Base-by-base conservation (phyloP, 1,139 yeast genomes). In the Zygosaccharomyces pseudobailii region DNA sequence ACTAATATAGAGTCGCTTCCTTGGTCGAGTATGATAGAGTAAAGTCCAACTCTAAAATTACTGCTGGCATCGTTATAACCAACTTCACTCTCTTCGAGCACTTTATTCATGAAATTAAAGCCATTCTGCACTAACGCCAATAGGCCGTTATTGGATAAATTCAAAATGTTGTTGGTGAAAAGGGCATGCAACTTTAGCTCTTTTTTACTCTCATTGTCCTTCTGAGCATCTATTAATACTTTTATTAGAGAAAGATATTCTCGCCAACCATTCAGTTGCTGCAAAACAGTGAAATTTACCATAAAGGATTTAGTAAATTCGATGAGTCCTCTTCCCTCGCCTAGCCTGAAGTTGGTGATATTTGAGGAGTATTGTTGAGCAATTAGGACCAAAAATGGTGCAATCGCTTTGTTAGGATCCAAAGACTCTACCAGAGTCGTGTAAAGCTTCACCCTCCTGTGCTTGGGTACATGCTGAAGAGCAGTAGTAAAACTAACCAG, bases 391-490 rank as follows among this genome's bases (percentile, higher is more conserved):
- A 90, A 68, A 42, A 92, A 76, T 44, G 86, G 73, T 56, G 86
- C 87, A 56, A 90, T 73, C 1, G 95, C 79, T 41, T 74, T 70
- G 9, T 73, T 74, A 41, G 84, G 72, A n/a, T 92, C 90, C 52
- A 92, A 72, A 1, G 97, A 85, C 57, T 76, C 76, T 13, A 90
- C 80, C 55, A 92, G 75, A 0, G 95, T 83, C 3, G 87, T 76
- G 62, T 87, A 92, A 48, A 94, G 72, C 61, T 82, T 83, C 43
- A 87, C 94, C 58, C 98, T 79, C 68, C 99, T 86, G 65, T 92
- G 98, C 65, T 96, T 82, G 54, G 99, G 99, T 55, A 92, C 89
- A 62, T 92, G 97, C 48, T 84, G 83, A 70, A 94, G 87, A 0
- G 98, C 97, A 51, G 96, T 84, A n/a, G 87, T 89, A 63, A 92